These are phyloP conservation scores for Kodamaea fukazawae DNA, from an alignment of 805 yeast species.

Conservation along the genomic window DNA sequence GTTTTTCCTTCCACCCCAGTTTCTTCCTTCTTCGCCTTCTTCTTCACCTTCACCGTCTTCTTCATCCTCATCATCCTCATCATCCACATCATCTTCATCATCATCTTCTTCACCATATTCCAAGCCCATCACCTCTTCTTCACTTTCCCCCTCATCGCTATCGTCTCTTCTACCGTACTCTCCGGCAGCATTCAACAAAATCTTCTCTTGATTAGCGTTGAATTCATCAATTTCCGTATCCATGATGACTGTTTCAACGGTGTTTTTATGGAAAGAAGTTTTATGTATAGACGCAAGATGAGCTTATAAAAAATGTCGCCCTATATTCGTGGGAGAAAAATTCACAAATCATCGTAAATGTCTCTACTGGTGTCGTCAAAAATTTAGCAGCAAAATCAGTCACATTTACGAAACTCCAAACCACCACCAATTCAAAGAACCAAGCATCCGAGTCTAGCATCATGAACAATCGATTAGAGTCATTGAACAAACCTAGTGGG, in stretches of 20 bases:
- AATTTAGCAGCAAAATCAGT: background rate
- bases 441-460: too few species aligned
- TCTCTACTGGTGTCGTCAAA: too few species aligned
- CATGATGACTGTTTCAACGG: background rate
- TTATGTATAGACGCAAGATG: too few species aligned
- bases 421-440: background rate
- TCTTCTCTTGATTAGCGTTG: constrained; percentile 55
- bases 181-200: constrained; percentile 57
- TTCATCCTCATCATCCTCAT: constrained; percentile 45
- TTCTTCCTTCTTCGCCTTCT: constrained; percentile 26
- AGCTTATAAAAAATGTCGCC: too few species aligned
- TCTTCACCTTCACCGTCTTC: constrained; percentile 35
- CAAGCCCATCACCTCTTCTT: constrained; percentile 50
- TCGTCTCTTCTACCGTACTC: constrained; percentile 23
- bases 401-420: background rate
- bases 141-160: constrained; percentile 42
- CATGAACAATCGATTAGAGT: constrained; percentile 44
- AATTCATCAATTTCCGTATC: constrained; percentile 64
- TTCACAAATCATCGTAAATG: too few species aligned
- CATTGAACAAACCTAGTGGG: constrained; percentile 44
- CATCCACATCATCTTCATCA: constrained; percentile 42
- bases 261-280: background rate
- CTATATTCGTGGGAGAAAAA: too few species aligned
- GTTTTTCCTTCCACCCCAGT: constrained; percentile 45
- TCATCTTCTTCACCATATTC: constrained; percentile 43